Conservation (phyloP, 441 rosid genomes). For the Pelargonium cotyledonis region DNA sequence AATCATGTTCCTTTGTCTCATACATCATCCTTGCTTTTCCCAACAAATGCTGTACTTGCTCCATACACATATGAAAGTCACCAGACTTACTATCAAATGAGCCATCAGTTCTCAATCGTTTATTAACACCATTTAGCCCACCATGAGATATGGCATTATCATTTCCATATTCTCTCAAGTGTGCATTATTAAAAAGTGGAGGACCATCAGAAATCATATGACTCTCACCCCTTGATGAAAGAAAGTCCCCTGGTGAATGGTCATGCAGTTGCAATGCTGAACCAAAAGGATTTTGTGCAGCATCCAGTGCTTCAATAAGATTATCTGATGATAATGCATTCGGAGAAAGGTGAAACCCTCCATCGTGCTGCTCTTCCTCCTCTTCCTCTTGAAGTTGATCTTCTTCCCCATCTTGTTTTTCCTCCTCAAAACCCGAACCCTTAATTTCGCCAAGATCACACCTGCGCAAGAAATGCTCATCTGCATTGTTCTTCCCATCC, state of each 20-base stretch:
- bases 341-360: slow-evolving; percentile 40
- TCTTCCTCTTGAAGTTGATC: slow-evolving; percentile 21
- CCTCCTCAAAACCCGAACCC: slow-evolving; percentile 15
- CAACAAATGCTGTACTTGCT: slow-evolving; percentile 37
- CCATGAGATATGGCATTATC: slow-evolving; percentile 42
- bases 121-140: slow-evolving; percentile 40
- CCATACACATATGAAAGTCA: slow-evolving; percentile 40
- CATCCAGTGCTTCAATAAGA: slow-evolving; percentile 56
- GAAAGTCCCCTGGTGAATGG: slow-evolving; percentile 45
- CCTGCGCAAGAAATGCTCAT: slow-evolving; percentile 27
- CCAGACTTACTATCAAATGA: slow-evolving; percentile 47
- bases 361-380: slow-evolving; percentile 33
- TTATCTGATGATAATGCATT: slow-evolving; percentile 38
- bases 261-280: slow-evolving; percentile 44
- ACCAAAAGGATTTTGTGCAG: slow-evolving; percentile 41
- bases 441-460: slow-evolving; percentile 30
- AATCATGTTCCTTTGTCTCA: slow-evolving; percentile 44
- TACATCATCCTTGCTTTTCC: slow-evolving; percentile 46
- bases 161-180: slow-evolving; percentile 47
- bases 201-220: slow-evolving; percentile 43
- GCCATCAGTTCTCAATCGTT: slow-evolving; percentile 60
- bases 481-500: slow-evolving; percentile 24
- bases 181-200: slow-evolving; percentile 38
- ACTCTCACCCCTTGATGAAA: slow-evolving; percentile 43
- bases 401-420: slow-evolving; percentile 21